These are phyloP conservation scores for Cytospora mali DNA, from an alignment of 2,329 filamentous ascomycete genomes.

Conservation along the genomic window DNA sequence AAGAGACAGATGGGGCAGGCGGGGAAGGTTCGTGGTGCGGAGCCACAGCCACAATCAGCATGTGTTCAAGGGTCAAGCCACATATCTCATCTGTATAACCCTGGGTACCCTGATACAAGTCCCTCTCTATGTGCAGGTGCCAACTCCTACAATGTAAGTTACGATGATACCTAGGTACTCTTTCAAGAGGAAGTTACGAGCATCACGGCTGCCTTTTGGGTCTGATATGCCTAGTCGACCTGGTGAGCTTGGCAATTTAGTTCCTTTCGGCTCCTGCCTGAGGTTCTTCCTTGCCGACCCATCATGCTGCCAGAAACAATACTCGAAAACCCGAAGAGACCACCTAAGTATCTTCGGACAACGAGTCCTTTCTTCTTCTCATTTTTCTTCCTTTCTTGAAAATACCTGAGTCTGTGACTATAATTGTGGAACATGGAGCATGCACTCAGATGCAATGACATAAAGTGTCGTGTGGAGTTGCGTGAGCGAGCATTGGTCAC, in stretches of 20 bases:
- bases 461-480: conserved; percentile 73
- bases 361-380: too few species aligned
- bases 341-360: too few species aligned
- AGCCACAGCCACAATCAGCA: conserved; percentile 2
- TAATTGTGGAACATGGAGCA: conserved; percentile 64
- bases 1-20: conserved; percentile 7
- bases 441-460: conserved; percentile 74
- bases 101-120: not conserved
- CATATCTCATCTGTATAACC: not conserved
- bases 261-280: not conserved
- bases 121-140: not conserved
- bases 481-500: conserved; percentile 78
- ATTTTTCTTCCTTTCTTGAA: too few species aligned
- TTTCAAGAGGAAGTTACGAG: conserved; percentile 1
- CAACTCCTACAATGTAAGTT: not conserved
- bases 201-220: not conserved
- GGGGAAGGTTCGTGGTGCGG: not conserved
- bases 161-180: not conserved
- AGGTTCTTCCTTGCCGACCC: too few species aligned
- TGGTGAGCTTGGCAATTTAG: not conserved
- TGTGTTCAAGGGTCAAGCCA: not conserved
- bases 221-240: too few species aligned
- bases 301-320: not conserved
- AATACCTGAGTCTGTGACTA: not conserved
- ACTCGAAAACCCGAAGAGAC: too few species aligned